These are phyloP conservation scores for Rhizophora apiculata DNA, from an alignment of 345 rosid species.

Conservation along the genomic window DNA sequence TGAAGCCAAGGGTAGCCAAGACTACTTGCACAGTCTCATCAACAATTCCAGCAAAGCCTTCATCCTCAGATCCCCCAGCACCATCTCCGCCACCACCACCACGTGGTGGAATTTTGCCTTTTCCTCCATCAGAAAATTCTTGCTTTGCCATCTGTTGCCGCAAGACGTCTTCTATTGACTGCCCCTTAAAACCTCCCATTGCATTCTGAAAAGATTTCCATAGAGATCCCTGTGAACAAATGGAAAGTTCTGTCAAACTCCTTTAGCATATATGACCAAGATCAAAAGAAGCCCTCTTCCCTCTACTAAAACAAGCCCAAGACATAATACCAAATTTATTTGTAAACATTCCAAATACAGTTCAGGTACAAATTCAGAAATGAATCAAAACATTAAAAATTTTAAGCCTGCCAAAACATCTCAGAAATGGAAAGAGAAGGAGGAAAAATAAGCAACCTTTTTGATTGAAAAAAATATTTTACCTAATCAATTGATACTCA, in stretches of 20 bases:
- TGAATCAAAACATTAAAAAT: too few species aligned
- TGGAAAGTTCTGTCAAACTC: neutral
- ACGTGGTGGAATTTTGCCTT: slow-evolving; percentile 22
- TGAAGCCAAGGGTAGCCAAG: slow-evolving; percentile 27
- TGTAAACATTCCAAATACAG: too few species aligned
- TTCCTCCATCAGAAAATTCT: slow-evolving; percentile 26
- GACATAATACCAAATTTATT: too few species aligned
- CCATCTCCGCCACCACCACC: slow-evolving; percentile 19
- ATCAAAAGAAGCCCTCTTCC: too few species aligned
- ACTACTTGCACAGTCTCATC: slow-evolving; percentile 30
- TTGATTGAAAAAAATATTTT: too few species aligned
- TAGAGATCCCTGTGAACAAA: slow-evolving; percentile 42
- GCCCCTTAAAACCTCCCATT: slow-evolving; percentile 19
- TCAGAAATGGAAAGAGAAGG: too few species aligned
- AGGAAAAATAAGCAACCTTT: too few species aligned
- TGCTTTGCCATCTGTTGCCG: slow-evolving; percentile 23
- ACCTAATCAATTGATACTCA: too few species aligned
- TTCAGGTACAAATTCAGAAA: too few species aligned
- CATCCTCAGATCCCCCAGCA: slow-evolving; percentile 24
- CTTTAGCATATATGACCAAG: too few species aligned
- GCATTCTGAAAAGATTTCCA: slow-evolving; percentile 40
- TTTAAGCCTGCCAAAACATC: too few species aligned
- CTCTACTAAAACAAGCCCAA: too few species aligned
- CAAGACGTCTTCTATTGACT: slow-evolving; percentile 28
- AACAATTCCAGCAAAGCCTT: slow-evolving; percentile 17